These are phyloP conservation scores for Trichoderma parareesei DNA, from an alignment of 495 filamentous ascomycete species.

Conservation along the genomic window DNA sequence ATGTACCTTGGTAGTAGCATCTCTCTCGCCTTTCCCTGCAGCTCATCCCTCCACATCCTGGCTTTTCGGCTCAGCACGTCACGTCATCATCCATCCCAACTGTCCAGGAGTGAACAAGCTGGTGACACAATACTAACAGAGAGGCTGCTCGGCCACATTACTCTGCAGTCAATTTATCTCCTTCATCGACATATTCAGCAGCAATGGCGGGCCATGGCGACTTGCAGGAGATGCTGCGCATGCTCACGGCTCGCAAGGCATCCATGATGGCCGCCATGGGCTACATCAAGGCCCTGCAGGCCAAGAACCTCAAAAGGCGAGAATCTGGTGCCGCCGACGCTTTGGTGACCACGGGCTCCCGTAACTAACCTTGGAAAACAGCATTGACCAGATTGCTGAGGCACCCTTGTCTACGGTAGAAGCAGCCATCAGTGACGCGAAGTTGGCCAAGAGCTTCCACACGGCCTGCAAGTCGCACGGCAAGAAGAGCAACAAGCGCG, in stretches of 20 bases:
- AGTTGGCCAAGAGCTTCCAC: slow-evolving; percentile 58
- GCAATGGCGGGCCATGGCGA: slow-evolving; percentile 24
- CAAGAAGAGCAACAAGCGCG: slow-evolving; percentile 38
- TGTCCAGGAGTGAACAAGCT: too few relatives aligned
- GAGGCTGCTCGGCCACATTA: background rate
- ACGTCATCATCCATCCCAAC: background rate
- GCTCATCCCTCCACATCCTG: background rate
- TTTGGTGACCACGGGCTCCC: slow-evolving; percentile 14
- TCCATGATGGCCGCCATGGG: slow-evolving; percentile 62
- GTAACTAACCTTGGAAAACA: slow-evolving; percentile 19
- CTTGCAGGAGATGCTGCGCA: slow-evolving; percentile 64
- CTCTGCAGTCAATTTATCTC: background rate
- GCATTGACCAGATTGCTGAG: slow-evolving; percentile 56
- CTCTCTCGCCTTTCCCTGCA: background rate
- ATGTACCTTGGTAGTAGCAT: too few relatives aligned
- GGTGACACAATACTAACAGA: background rate
- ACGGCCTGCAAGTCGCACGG: slow-evolving; percentile 59
- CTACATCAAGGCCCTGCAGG: slow-evolving; percentile 59
- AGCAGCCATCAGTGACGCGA: slow-evolving; percentile 58
- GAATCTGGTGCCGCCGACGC: background rate
- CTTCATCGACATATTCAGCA: background rate
- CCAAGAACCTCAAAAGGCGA: slow-evolving; percentile 49
- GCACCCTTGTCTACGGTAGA: slow-evolving; percentile 45
- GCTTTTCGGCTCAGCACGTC: background rate
- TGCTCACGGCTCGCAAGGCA: slow-evolving; percentile 64